Percentiles rank a stretch among this genome's conserved stretches.
phyloP scores from a whole-genome alignment of 768 basidiomycete genomes.

The Lactifluus hygrophoroides region DNA sequence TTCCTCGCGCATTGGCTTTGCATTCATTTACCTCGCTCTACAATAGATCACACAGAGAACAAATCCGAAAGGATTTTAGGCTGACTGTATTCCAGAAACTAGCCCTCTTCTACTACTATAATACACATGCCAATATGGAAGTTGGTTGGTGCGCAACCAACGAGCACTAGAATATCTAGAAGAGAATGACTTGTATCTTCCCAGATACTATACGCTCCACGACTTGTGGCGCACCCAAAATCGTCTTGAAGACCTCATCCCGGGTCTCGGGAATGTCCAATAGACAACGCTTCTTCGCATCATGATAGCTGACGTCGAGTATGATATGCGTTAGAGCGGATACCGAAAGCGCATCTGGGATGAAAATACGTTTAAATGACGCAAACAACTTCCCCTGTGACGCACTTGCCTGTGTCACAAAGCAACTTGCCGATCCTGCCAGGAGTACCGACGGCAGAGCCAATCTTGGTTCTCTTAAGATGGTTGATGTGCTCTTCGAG shows the following conservation, averaged over 20 bases:
- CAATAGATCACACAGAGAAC: constrained; percentile 70
- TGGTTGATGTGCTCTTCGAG: constrained; percentile 79
- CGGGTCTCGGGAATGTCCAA: constrained; percentile 80
- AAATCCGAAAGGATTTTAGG: constrained; percentile 86
- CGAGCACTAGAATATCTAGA: constrained; percentile 55
- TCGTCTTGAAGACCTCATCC: constrained; percentile 68
- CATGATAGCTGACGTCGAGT: constrained; percentile 64
- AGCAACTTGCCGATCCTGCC: constrained; percentile 83
- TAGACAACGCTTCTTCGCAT: constrained; percentile 66
- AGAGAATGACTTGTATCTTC: constrained; percentile 73
- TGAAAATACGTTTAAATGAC: constrained; percentile 7
- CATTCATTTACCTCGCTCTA: neutral
- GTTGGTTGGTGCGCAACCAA: neutral
- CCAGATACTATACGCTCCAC: constrained; percentile 58
- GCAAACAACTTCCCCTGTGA: neutral
- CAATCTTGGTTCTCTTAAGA: constrained; percentile 77
- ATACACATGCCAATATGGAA: neutral
- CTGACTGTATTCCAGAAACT: neutral
- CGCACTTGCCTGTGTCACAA: constrained; percentile 50
- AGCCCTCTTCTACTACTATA: neutral
- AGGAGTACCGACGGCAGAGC: constrained; percentile 87
- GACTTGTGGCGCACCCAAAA: constrained; percentile 56
- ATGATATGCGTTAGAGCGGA: constrained; percentile 79
- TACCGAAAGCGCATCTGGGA: constrained; percentile 57
- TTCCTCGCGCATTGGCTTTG: neutral